Evolutionary conservation across 495 filamentous ascomycete species (phyloP).

Genomic region (Aspergillus steynii): DNA sequence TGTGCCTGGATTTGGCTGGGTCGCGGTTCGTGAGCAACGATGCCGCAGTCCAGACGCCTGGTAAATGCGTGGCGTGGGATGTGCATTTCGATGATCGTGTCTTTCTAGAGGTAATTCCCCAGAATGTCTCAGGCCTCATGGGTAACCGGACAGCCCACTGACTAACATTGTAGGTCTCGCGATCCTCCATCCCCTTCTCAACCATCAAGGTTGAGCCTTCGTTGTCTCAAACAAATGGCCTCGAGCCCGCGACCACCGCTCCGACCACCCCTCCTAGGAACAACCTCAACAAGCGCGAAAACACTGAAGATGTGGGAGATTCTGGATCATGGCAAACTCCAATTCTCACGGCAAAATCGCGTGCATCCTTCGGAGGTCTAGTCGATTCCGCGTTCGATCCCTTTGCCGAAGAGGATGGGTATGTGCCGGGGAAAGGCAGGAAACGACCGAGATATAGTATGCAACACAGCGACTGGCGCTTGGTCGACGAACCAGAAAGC

Average conservation of each 20-base stretch:
- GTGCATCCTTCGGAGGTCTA: conserved; percentile 60
- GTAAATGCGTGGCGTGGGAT: conserved; percentile 73
- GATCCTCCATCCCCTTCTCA: conserved; percentile 30
- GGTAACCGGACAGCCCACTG: conserved; percentile 3
- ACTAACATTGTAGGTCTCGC: conserved; percentile 34
- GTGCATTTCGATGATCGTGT: conserved; percentile 60
- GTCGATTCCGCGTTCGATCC: conserved; percentile 62
- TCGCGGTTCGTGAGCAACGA: conserved; percentile 58
- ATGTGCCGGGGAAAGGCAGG: conserved; percentile 59
- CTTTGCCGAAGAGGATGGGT: conserved; percentile 70
- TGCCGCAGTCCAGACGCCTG: conserved; percentile 54
- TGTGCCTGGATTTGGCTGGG: conserved; percentile 67
- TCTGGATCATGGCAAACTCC: conserved; percentile 63
- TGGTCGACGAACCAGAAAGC: conserved; percentile 65
- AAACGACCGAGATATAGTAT: conserved; percentile 76
- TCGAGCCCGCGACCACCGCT: conserved; percentile 16
- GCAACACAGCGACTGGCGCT: conserved; percentile 67
- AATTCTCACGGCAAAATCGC: conserved; percentile 67
- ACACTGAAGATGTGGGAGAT: conserved; percentile 6
- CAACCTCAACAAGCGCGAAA: conserved; percentile 7
- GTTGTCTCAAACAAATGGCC: conserved; percentile 18
- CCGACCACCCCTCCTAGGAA: conserved; percentile 31
- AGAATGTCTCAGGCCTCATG: not conserved
- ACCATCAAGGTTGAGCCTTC: conserved; percentile 51
- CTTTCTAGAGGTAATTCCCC: conserved; percentile 54